Evolutionary conservation across 2,329 filamentous ascomycete species (phyloP).

Genomic region (Penicillium sp.): DNA sequence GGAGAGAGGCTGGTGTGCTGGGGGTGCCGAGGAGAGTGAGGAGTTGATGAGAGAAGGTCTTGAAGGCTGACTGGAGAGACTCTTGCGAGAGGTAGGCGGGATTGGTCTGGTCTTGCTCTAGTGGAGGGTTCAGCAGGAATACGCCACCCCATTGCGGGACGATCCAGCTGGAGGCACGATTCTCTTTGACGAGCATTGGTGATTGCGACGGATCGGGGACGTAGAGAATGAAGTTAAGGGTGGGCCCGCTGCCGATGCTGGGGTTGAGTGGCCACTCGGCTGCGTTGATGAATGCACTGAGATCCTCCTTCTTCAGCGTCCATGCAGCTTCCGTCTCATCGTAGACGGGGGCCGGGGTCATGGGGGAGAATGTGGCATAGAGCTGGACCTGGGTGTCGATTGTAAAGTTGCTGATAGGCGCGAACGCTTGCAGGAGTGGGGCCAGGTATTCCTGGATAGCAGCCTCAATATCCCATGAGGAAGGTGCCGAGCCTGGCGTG

Average conservation of each 20-base stretch:
- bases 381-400: conserved; percentile 96
- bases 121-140: conserved; percentile 65
- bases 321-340: conserved; percentile 61
- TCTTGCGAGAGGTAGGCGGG: conserved; percentile 62
- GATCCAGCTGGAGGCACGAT: conserved; percentile 76
- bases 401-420: conserved; percentile 89
- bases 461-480: conserved; percentile 86
- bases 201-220: conserved; percentile 71
- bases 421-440: conserved; percentile 78
- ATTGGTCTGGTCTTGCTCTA: conserved; percentile 34
- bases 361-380: conserved; percentile 73
- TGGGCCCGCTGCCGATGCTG: conserved; percentile 89
- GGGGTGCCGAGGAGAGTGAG: conserved; percentile 86
- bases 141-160: conserved; percentile 94
- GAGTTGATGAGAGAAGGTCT: conserved; percentile 89
- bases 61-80: conserved; percentile 75
- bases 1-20: conserved; percentile 74
- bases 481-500: conserved; percentile 75
- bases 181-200: conserved; percentile 64
- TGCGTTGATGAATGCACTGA: conserved; percentile 94
- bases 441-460: conserved; percentile 80
- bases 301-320: conserved; percentile 78
- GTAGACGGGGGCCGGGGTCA: conserved; percentile 61
- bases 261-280: conserved; percentile 97
- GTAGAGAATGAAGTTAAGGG: conserved; percentile 94